These are phyloP conservation scores for Paradendryphiella salina DNA, from an alignment of 2,329 filamentous ascomycete genomes.

Conservation along the genomic window DNA sequence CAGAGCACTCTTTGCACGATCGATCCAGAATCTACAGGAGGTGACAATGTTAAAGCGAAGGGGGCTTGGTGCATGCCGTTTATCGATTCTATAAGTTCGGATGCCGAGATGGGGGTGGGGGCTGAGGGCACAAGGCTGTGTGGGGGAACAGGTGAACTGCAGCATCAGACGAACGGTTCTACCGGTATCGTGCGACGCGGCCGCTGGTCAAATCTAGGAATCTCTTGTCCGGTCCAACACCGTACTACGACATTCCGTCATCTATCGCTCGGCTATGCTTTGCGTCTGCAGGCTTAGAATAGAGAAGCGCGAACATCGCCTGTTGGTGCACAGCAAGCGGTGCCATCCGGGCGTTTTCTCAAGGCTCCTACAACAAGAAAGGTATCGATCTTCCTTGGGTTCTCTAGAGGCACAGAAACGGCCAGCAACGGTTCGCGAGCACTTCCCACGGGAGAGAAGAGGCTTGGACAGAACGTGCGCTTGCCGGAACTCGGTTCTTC, in stretches of 20 bases:
- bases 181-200: slow-evolving; percentile 9
- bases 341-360: not conserved
- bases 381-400: slow-evolving; percentile 1
- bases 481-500: slow-evolving; percentile 18
- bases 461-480: slow-evolving; percentile 6
- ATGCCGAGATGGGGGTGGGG: slow-evolving; percentile 24
- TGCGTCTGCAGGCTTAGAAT: slow-evolving; percentile 20
- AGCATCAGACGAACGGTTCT: slow-evolving; percentile 13
- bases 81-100: slow-evolving; percentile 24
- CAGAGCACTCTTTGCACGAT: too few species aligned
- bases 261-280: slow-evolving; percentile 17
- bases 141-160: slow-evolving; percentile 9
- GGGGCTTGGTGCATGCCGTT: slow-evolving; percentile 19
- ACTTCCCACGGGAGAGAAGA: slow-evolving; percentile 17
- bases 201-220: not conserved
- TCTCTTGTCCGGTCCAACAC: slow-evolving; percentile 3
- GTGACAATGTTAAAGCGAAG: slow-evolving; percentile 1
- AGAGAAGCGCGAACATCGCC: slow-evolving; percentile 11
- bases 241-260: slow-evolving; percentile 5
- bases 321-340: slow-evolving; percentile 2
- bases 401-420: slow-evolving; percentile 13
- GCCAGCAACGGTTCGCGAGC: slow-evolving; percentile 21
- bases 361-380: slow-evolving; percentile 1
- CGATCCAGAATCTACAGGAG: too few species aligned
- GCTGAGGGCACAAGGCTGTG: slow-evolving; percentile 22